phyloP scores from a whole-genome alignment of 1,284 basidiomycete species.

The Inonotus obliquus region DNA sequence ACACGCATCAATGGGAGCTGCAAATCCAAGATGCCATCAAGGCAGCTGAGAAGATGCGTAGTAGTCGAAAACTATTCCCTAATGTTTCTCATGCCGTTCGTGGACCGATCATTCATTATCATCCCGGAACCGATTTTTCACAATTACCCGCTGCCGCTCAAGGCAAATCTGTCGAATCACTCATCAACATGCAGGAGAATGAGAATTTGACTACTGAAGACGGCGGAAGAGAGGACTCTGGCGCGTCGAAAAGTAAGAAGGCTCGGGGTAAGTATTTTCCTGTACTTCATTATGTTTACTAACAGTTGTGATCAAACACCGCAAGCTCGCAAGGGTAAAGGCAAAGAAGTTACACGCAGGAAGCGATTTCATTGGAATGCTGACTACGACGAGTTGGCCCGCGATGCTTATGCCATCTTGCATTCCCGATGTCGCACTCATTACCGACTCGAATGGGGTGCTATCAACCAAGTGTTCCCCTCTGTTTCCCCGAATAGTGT shows the following conservation, averaged over 20 bases:
- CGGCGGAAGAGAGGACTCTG: neutral
- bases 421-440: conserved; percentile 65
- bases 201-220: conserved; percentile 6
- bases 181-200: conserved; percentile 30
- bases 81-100: conserved; percentile 15
- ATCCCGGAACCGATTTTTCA: conserved; percentile 29
- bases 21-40: conserved; percentile 37
- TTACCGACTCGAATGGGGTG: conserved; percentile 61
- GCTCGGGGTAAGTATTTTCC: neutral
- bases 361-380: conserved; percentile 78
- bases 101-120: conserved; percentile 17
- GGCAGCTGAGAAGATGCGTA: conserved; percentile 9
- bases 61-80: conserved; percentile 39
- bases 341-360: conserved; percentile 33
- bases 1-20: conserved; percentile 54
- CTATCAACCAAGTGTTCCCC: conserved; percentile 76
- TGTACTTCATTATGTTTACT: neutral
- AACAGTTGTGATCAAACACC: conserved; percentile 22
- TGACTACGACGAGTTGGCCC: conserved; percentile 82
- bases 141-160: conserved; percentile 23
- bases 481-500: conserved; percentile 63
- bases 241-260: conserved; percentile 4
- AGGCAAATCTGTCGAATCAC: conserved; percentile 35
- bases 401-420: conserved; percentile 81
- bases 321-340: conserved; percentile 2